Evolutionary conservation across 2,329 filamentous ascomycete species (phyloP).

Genomic region (Fusarium subtropicale): DNA sequence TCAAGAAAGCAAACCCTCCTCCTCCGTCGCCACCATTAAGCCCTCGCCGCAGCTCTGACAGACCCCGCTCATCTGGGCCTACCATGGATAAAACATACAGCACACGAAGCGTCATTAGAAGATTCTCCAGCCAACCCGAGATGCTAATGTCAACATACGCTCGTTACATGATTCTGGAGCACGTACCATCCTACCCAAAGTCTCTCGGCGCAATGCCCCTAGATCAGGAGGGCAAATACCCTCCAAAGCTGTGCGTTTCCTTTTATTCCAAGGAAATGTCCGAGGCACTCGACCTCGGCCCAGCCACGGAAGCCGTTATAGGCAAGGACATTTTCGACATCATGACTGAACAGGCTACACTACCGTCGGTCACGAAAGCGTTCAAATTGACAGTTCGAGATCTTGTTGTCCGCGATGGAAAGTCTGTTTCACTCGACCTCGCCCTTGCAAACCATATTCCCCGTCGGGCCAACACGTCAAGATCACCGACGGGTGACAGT

Average conservation of each 20-base stretch:
- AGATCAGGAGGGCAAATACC: conserved; percentile 46
- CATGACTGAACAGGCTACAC: conserved; percentile 60
- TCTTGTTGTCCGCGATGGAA: conserved; percentile 52
- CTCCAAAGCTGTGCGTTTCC: conserved; percentile 55
- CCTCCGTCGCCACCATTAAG: conserved; percentile 44
- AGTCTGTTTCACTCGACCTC: conserved; percentile 51
- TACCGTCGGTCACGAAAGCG: conserved; percentile 56
- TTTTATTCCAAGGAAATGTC: conserved; percentile 61
- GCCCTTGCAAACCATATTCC: conserved; percentile 47
- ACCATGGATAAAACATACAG: conserved; percentile 45
- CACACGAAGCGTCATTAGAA: conserved; percentile 43
- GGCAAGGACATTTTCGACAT: conserved; percentile 67
- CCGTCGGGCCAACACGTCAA: conserved; percentile 41
- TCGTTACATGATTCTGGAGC: conserved; percentile 50
- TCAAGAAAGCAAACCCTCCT: conserved; percentile 45
- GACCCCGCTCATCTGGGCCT: conserved; percentile 43
- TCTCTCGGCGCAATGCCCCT: conserved; percentile 44
- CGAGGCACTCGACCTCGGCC: conserved; percentile 59
- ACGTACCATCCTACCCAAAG: conserved; percentile 43
- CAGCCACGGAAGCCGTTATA: conserved; percentile 52
- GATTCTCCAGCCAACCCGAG: conserved; percentile 36
- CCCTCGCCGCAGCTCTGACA: conserved; percentile 44
- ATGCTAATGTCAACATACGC: conserved; percentile 47
- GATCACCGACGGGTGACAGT: conserved; percentile 29
- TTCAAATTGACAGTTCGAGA: conserved; percentile 60